These are phyloP conservation scores for Endotrypanum monterogeii DNA, from an alignment of 208 protist species.

Conservation along the genomic window DNA sequence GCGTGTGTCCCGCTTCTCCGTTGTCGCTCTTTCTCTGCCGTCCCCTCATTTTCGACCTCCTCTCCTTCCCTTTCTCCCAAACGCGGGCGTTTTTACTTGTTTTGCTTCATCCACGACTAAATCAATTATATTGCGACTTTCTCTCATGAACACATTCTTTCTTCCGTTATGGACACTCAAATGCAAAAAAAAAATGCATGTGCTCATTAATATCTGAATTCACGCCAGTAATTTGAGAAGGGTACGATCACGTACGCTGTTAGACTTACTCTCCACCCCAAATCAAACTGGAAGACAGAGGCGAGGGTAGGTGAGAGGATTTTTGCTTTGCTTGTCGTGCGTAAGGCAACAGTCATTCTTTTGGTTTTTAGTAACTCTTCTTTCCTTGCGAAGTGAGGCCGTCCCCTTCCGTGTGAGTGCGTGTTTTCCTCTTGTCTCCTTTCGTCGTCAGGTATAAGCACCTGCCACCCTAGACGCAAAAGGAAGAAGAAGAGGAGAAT, in stretches of 20 bases:
- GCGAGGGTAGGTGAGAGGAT: neutral
- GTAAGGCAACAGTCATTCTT: neutral
- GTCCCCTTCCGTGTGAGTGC: too few relatives aligned
- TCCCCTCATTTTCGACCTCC: too few relatives aligned
- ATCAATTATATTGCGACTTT: too few relatives aligned
- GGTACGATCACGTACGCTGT: neutral
- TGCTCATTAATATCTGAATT: neutral
- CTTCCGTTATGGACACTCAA: neutral
- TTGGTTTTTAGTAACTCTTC: neutral
- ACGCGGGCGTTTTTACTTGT: neutral
- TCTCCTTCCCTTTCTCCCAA: neutral
- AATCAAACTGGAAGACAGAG: neutral
- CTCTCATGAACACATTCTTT: neutral
- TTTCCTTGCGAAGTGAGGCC: neutral
- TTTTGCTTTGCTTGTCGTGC: neutral
- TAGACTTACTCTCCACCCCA: too few relatives aligned
- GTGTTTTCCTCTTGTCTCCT: too few relatives aligned
- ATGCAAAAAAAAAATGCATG: neutral
- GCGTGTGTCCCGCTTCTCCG: neutral
- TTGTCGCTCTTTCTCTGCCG: neutral
- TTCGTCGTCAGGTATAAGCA: too few relatives aligned
- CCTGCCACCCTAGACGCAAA: too few relatives aligned
- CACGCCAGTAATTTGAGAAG: neutral
- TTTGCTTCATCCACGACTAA: constrained; percentile 13
- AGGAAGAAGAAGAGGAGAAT: too few relatives aligned